Conservation (phyloP, 1,139 yeast species). For the Debaryomycetaceae sp. region DNA sequence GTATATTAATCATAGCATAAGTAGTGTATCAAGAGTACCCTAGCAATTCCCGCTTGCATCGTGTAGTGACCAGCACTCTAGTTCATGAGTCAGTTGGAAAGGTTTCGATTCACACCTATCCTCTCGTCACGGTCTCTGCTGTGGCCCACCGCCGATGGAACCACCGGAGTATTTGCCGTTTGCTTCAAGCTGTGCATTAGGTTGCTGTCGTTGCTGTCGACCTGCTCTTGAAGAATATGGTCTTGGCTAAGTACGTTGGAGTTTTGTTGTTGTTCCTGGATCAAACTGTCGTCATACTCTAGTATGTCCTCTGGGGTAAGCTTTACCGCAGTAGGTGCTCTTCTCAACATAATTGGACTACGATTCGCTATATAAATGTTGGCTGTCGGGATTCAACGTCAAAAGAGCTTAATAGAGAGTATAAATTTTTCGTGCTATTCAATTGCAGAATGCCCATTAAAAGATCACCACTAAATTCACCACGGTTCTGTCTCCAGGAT, state of each 20-base stretch:
- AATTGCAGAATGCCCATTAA: too few relatives aligned
- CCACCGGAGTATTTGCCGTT: neutral
- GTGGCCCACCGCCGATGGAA: slow-evolving; percentile 3
- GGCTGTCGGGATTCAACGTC: slow-evolving; percentile 90
- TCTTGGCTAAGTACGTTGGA: neutral
- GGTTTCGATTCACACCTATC: slow-evolving; percentile 13
- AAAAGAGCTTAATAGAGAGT: too few relatives aligned
- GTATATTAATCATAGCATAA: neutral
- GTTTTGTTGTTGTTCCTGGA: slow-evolving; percentile 5
- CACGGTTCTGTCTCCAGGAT: too few relatives aligned
- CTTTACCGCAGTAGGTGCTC: slow-evolving; percentile 62
- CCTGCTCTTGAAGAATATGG: slow-evolving; percentile 15
- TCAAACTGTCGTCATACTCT: slow-evolving; percentile 50
- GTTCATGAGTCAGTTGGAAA: neutral
- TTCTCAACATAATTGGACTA: slow-evolving; percentile 45
- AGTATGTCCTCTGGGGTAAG: slow-evolving; percentile 65
- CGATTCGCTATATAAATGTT: slow-evolving; percentile 51
- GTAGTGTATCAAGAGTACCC: neutral
- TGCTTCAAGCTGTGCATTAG: slow-evolving; percentile 8
- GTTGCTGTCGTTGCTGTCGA: slow-evolving; percentile 8
- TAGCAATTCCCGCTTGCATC: neutral
- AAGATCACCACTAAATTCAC: too few relatives aligned
- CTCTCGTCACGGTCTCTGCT: slow-evolving; percentile 14
- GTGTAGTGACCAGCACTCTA: neutral
- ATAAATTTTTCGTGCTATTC: too few relatives aligned